Conservation (phyloP, 1,284 basidiomycete species). For the Cryptococcus floricola region DNA sequence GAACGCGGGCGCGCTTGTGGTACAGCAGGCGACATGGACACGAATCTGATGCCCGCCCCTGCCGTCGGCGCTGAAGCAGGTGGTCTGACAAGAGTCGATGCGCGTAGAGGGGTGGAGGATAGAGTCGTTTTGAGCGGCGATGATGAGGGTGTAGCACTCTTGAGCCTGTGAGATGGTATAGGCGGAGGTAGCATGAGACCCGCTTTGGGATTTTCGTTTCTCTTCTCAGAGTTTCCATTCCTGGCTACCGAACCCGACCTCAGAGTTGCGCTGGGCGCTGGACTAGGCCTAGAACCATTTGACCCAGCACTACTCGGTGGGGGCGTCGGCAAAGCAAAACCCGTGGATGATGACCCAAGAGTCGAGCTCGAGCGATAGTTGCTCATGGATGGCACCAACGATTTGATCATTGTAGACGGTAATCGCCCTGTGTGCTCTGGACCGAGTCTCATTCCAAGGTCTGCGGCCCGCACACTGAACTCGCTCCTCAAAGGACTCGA, state of each 20-base stretch:
- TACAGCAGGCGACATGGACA: background rate
- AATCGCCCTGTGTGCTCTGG: constrained; percentile 25
- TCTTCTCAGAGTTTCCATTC: too few species aligned
- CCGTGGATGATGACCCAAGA: constrained; percentile 8
- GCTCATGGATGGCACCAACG: constrained; percentile 9
- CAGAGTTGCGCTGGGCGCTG: background rate
- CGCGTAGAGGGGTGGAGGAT: constrained; percentile 1
- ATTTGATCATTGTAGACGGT: constrained; percentile 15
- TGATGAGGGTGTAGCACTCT: background rate
- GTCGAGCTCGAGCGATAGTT: constrained; percentile 2
- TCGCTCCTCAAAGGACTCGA: constrained; percentile 16
- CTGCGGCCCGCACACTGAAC: constrained; percentile 21
- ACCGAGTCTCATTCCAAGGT: constrained; percentile 21
- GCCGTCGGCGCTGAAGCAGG: background rate
- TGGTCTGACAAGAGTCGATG: background rate
- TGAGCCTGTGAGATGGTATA: constrained; percentile 11
- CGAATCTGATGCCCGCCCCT: constrained; percentile 7
- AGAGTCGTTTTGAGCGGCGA: background rate
- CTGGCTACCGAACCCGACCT: too few species aligned
- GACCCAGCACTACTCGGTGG: constrained; percentile 15
- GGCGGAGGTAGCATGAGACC: constrained; percentile 32
- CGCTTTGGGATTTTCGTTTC: background rate
- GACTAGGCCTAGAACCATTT: background rate
- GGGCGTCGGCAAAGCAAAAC: constrained; percentile 20
- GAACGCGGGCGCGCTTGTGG: constrained; percentile 4